Evolutionary conservation across 306 rosid genomes (phyloP).

Genomic region (Betula pendula): DNA sequence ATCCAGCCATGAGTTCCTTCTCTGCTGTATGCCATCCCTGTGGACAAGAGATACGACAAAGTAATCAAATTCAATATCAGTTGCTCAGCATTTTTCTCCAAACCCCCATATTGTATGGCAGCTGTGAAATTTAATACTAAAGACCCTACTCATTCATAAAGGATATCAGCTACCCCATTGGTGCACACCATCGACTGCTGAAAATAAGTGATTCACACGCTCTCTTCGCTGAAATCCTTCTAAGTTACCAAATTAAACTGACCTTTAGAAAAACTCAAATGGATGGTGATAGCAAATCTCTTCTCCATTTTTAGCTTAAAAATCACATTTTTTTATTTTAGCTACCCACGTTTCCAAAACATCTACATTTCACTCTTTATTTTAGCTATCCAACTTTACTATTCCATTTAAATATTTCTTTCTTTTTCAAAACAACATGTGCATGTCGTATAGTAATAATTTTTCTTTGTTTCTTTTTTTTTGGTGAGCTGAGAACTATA

Average conservation of each 20-base stretch:
- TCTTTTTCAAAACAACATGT: no score
- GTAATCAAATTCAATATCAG: neutral
- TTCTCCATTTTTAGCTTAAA: no score
- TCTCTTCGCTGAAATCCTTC: neutral
- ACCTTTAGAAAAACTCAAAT: neutral
- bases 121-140: neutral
- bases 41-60: slow-evolving; percentile 19
- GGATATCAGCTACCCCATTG: neutral
- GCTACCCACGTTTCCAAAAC: no score
- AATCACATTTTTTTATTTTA: no score
- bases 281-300: no score
- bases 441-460: no score
- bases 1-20: slow-evolving; percentile 91
- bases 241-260: neutral
- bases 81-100: slow-evolving; percentile 3
- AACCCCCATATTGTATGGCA: neutral
- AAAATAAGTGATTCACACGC: neutral
- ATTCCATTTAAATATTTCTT: no score
- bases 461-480: no score
- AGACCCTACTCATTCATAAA: neutral
- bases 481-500: no score
- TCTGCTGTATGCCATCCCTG: slow-evolving; percentile 92
- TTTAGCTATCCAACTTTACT: no score
- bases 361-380: no score
- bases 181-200: neutral